Evolutionary conservation across 208 protist species (phyloP).

Genomic region (Trypanosomatidae sp.): DNA sequence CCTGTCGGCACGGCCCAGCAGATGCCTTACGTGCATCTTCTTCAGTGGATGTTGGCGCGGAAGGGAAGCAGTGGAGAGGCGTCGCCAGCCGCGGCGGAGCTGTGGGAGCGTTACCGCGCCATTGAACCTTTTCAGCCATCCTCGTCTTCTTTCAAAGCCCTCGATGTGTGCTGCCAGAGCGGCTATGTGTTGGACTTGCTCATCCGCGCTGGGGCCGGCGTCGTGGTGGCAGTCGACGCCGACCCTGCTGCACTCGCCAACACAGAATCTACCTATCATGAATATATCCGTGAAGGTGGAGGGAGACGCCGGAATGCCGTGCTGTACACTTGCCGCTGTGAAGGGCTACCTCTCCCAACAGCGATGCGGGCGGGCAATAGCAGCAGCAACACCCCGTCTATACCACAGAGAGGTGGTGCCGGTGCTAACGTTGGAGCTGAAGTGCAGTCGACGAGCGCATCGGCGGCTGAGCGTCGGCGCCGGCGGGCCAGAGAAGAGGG

Average conservation of each 20-base stretch:
- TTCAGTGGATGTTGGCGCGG: constrained; percentile 63
- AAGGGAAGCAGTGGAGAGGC: not conserved
- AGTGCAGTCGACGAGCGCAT: constrained; percentile 8
- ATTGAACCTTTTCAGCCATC: constrained; percentile 41
- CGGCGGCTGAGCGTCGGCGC: constrained; percentile 26
- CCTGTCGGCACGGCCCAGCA: constrained; percentile 55
- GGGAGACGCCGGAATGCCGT: constrained; percentile 7
- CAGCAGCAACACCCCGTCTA: not conserved
- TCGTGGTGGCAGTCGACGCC: constrained; percentile 55
- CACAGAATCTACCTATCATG: constrained; percentile 62
- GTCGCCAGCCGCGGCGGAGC: constrained; percentile 2
- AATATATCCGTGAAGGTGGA: constrained; percentile 53
- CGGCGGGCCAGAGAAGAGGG: constrained; percentile 26
- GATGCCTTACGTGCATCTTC: constrained; percentile 78
- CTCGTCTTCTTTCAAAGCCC: constrained; percentile 39
- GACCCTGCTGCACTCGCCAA: constrained; percentile 36
- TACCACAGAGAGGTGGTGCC: not conserved
- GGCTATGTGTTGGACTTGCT: constrained; percentile 67
- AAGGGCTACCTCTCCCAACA: constrained; percentile 18
- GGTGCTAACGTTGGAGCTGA: not conserved
- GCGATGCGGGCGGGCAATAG: not conserved
- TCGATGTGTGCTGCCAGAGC: constrained; percentile 80
- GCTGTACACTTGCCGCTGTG: constrained; percentile 23
- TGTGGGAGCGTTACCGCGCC: constrained; percentile 43
- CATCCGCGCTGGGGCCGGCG: constrained; percentile 53